phyloP scores from a whole-genome alignment of 768 basidiomycete species.

The Boletus barrowsii region DNA sequence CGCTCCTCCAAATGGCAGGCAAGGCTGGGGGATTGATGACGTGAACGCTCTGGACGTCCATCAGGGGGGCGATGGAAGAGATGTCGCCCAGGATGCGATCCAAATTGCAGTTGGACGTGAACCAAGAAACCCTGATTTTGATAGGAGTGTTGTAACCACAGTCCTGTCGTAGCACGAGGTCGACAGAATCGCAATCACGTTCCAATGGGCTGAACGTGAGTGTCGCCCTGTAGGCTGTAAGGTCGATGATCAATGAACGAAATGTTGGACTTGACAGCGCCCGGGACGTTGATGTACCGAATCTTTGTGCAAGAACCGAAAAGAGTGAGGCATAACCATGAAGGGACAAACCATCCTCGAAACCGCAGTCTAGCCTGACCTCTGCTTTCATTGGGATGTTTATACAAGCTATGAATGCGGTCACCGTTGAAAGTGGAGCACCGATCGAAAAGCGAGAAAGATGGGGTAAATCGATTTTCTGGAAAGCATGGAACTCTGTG shows the following conservation, averaged over 20 bases:
- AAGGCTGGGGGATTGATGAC: background rate
- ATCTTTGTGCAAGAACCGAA: background rate
- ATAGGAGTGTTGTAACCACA: too few species aligned
- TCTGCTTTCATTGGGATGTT: background rate
- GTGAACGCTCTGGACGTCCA: background rate
- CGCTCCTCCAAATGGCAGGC: too few species aligned
- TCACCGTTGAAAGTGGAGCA: constrained; percentile 2
- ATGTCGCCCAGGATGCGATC: background rate
- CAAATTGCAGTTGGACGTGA: too few species aligned
- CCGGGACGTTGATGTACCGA: background rate
- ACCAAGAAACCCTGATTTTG: background rate
- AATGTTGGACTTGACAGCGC: background rate
- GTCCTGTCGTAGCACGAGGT: too few species aligned
- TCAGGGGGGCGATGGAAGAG: too few species aligned
- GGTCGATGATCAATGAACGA: background rate
- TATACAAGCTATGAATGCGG: constrained; percentile 1
- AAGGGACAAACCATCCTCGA: background rate
- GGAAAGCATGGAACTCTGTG: background rate
- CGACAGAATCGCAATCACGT: background rate
- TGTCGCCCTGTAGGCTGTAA: rapidly evolving
- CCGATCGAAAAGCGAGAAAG: constrained; percentile 5
- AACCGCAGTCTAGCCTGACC: background rate
- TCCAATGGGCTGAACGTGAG: background rate
- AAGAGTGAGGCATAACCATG: background rate
- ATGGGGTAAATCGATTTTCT: background rate